Base-by-base conservation (phyloP, 2,329 filamentous ascomycete species). In the Verticillium zaregamsianum region DNA sequence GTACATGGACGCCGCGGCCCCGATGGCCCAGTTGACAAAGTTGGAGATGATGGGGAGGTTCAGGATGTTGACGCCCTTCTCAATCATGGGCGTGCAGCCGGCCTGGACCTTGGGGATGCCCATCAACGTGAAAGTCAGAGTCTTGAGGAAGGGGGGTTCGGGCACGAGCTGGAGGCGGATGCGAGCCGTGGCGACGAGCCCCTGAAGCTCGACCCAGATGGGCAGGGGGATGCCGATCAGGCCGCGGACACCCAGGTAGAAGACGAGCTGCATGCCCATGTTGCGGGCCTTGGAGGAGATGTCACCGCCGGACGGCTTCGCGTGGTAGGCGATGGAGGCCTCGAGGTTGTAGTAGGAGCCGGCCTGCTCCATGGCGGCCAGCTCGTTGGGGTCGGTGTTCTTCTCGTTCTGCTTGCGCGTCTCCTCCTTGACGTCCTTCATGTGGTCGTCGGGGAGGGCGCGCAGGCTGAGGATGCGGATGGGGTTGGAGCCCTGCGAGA, bases 11-110 rank as follows among this genome's bases (percentile, higher is more conserved):
- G 90, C 90, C 0, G 93, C 92, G 0, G 95, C 88, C 40, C 88
- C 88, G 68, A 98, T 96, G 5, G 94, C 92, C 78, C 93, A 97
- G 76, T 97, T 97, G 75, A 97, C 94, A 71, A 99, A 98, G 69
- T 96, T 96, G 15, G 92, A 96, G 68, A 98, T 97, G 40, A 98
- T 75, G 0, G 94, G 94, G 11, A 98, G 79, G 68, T 98, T 97
- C 31, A 98, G 80, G 55, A 98, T 87, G 68, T 98, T 98, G 64
- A 96, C 88, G 2, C 93, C 94, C 66, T 87, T 90, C 72, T 95
- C 87, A n/a, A 97, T 76, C 89, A 98, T 95, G 0, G 95, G 95
- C 15, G 93, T 89, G 71, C 94, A 98, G 2, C 92, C 91, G 17
- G 93, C 94, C 69, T 90, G 85, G 4, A 98, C 90, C 70, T 96